phyloP scores from a whole-genome alignment of 257 asterid genomes.

The Orobanche coerulescens region DNA sequence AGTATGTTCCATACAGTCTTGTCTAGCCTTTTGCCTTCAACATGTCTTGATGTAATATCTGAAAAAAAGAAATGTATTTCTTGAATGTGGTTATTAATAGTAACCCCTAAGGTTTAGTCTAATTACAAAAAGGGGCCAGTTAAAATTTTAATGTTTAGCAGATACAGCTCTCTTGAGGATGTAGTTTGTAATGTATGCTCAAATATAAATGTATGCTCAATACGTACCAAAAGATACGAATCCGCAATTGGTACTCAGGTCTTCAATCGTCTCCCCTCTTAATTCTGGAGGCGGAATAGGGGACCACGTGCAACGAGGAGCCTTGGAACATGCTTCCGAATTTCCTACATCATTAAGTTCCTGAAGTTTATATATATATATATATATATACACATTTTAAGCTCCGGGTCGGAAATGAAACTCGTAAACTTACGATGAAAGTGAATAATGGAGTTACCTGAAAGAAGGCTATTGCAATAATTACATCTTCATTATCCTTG shows the following conservation, averaged over 20 bases:
- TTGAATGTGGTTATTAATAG: neutral
- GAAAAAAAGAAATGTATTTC: neutral
- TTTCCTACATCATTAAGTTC: conserved; percentile 72
- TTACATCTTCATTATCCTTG: conserved; percentile 62
- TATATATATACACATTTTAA: too few species aligned
- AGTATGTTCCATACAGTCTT: conserved; percentile 86
- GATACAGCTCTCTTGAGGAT: too few species aligned
- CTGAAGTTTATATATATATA: too few species aligned
- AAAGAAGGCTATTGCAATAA: conserved; percentile 70
- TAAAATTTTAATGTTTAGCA: neutral
- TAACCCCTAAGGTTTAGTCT: neutral
- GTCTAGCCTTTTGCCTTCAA: conserved; percentile 72
- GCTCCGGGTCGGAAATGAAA: neutral
- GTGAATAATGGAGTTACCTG: conserved; percentile 37
- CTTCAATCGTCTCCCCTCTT: conserved; percentile 81
- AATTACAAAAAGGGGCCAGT: neutral
- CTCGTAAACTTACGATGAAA: neutral
- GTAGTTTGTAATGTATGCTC: neutral
- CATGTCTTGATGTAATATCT: conserved; percentile 67
- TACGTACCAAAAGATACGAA: conserved; percentile 73
- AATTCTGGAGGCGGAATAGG: conserved; percentile 82
- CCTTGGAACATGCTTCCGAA: conserved; percentile 43
- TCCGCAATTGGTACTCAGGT: conserved; percentile 81
- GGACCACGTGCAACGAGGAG: conserved; percentile 87
- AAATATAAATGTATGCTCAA: neutral